Evolutionary conservation across 495 filamentous ascomycete genomes (phyloP), one percentile per base, ranked within the genome.

Genomic region (Glarea lozoyensis): DNA sequence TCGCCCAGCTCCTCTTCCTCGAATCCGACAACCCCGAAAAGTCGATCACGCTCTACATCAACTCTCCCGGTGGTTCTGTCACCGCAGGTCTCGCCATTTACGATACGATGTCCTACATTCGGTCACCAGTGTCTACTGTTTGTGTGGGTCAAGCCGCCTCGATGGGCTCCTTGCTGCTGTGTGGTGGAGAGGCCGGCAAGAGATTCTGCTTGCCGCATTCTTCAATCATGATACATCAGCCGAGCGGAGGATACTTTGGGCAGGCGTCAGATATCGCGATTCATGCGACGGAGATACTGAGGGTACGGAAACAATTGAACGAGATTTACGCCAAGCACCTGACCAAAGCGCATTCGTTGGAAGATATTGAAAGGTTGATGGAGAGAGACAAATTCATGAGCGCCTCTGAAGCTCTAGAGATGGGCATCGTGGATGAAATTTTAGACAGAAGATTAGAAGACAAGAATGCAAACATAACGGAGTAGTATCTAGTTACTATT

Each of bases 61-160:
- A 98, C 63, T 90, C 86, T 0, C 93, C 93, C 2, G 92, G 92
- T 21, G 92, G 92, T 23, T 87, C 82, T n/a, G 92, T 98, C 29
- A 96, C 90, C 40, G 88, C 24, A 17, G 84, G 92, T 4, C 74
- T 98, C 21, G 89, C 92, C 35, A 96, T 98, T 58, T 98, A 98
- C 70, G 92, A 98, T 62, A 97, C 93, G 37, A 98, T 98, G 90
- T 81, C 81, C 46, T 98, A 97, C 66, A 97, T 98, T 63, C 78
- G 78, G 46, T 84, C 84, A 3, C 86, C 92, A 9, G 87, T 97
- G 3, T 83, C 80, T 31, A 98, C 92, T 2, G 94, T 97, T 49
- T 97, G 93, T 60, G 73, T 97, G 17, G 92, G 92, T 4, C 88
- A 93, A 60, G 92, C 92, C 0, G 90, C 92, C 3, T 87, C 81